Conservation (phyloP, 495 filamentous ascomycete genomes). For the Glarea lozoyensis region DNA sequence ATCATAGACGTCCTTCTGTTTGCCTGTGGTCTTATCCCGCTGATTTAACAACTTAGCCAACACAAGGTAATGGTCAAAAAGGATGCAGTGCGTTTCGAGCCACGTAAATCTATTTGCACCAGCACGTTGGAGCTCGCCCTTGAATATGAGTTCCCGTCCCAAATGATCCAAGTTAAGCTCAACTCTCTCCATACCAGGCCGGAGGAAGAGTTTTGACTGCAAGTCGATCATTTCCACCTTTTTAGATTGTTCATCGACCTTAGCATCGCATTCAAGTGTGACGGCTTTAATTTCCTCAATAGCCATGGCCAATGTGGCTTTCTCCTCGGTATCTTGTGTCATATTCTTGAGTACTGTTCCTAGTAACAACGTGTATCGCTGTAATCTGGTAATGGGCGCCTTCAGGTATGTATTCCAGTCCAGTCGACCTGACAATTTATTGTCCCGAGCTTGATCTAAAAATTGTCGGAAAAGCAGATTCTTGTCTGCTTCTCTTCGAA, state of each 20-base stretch:
- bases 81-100: constrained; percentile 83
- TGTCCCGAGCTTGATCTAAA: constrained; percentile 64
- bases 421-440: constrained; percentile 75
- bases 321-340: constrained; percentile 78
- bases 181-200: constrained; percentile 82
- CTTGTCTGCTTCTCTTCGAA: constrained; percentile 74
- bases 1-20: constrained; percentile 81
- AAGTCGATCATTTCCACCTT: constrained; percentile 87
- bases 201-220: constrained; percentile 67
- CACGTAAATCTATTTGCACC: constrained; percentile 81
- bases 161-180: constrained; percentile 85
- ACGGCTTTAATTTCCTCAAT: constrained; percentile 94
- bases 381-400: constrained; percentile 83
- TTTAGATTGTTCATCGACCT: constrained; percentile 89
- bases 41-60: constrained; percentile 70
- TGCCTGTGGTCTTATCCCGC: constrained; percentile 52
- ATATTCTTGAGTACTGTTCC: constrained; percentile 79
- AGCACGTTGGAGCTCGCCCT: constrained; percentile 82
- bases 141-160: constrained; percentile 78
- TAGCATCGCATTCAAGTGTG: constrained; percentile 84
- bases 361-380: constrained; percentile 81
- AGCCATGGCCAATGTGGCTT: constrained; percentile 71
- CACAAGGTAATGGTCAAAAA: constrained; percentile 96
- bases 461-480: constrained; percentile 86
- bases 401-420: constrained; percentile 95